Conservation (phyloP, 257 asterid genomes). For the Rauvolfia tetraphylla region DNA sequence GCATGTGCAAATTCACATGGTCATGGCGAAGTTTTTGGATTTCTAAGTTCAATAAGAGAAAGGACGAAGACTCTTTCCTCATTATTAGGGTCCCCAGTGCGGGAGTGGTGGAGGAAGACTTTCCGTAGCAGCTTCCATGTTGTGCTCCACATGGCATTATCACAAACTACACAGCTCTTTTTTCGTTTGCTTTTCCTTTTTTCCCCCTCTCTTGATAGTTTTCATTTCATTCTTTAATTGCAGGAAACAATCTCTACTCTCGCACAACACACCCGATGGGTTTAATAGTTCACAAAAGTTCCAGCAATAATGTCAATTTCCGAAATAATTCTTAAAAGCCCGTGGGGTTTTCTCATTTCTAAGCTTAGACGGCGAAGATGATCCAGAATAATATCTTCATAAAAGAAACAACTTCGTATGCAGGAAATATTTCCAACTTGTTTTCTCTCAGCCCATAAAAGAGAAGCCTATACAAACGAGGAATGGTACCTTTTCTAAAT, state of each 20-base stretch:
- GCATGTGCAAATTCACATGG: conserved; percentile 57
- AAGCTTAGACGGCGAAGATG: too few species aligned
- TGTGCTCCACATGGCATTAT: conserved; percentile 45
- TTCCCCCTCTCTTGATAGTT: not conserved
- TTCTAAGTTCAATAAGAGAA: conserved; percentile 14
- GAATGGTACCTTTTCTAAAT: too few species aligned
- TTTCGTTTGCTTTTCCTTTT: not conserved
- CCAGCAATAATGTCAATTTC: not conserved
- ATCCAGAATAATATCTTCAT: too few species aligned
- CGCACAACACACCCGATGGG: not conserved
- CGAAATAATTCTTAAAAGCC: too few species aligned
- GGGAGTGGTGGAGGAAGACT: not conserved
- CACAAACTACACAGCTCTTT: not conserved
- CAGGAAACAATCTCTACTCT: not conserved
- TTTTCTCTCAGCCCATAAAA: too few species aligned
- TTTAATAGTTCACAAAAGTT: not conserved
- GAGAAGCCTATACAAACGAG: too few species aligned
- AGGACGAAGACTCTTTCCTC: conserved; percentile 28
- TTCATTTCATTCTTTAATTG: too few species aligned
- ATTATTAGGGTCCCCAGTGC: conserved; percentile 41
- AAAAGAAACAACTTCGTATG: too few species aligned
- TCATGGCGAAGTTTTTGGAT: conserved; percentile 20
- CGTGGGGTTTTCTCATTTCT: too few species aligned
- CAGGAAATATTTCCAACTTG: too few species aligned
- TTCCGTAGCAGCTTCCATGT: conserved; percentile 32